These are phyloP conservation scores for Pestalotiopsis sp. DNA, from an alignment of 2,329 filamentous ascomycete genomes.

Conservation along the genomic window DNA sequence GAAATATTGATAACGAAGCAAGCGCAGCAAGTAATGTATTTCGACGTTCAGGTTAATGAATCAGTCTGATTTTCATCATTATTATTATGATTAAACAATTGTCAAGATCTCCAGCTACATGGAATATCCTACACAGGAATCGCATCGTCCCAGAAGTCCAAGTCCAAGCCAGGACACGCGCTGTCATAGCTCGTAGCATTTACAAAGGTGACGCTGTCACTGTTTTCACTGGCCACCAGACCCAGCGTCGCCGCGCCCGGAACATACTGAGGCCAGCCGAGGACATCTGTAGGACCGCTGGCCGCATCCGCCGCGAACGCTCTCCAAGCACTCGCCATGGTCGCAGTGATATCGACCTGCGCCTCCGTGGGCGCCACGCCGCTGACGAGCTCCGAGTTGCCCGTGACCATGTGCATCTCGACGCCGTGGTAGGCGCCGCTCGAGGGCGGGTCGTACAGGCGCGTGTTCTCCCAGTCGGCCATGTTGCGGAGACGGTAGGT, in stretches of 20 bases:
- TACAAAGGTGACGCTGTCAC: not conserved
- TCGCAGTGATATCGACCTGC: not conserved
- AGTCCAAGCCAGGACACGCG: not conserved
- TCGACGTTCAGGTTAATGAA: no score
- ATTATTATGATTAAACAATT: not conserved
- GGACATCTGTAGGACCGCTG: not conserved
- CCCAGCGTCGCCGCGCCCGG: not conserved
- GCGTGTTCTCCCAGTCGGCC: conserved; percentile 13
- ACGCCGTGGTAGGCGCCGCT: conserved; percentile 14
- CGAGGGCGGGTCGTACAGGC: conserved; percentile 10
- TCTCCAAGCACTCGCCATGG: not conserved
- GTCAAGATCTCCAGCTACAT: not conserved
- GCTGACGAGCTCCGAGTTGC: conserved; percentile 13
- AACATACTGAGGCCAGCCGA: conserved; percentile 3
- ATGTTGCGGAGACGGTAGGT: conserved; percentile 8
- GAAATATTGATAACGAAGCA: no score
- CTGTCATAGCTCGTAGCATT: conserved; percentile 2
- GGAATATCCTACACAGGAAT: not conserved
- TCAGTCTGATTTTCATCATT: no score
- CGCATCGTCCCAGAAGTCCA: conserved; percentile 7
- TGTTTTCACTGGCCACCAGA: not conserved
- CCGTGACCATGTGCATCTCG: conserved; percentile 12
- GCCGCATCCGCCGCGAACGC: conserved; percentile 4
- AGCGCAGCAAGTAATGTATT: no score
- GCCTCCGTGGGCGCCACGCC: not conserved